These are phyloP conservation scores for Penicillium salamii DNA, from an alignment of 495 filamentous ascomycete genomes.

Conservation along the genomic window DNA sequence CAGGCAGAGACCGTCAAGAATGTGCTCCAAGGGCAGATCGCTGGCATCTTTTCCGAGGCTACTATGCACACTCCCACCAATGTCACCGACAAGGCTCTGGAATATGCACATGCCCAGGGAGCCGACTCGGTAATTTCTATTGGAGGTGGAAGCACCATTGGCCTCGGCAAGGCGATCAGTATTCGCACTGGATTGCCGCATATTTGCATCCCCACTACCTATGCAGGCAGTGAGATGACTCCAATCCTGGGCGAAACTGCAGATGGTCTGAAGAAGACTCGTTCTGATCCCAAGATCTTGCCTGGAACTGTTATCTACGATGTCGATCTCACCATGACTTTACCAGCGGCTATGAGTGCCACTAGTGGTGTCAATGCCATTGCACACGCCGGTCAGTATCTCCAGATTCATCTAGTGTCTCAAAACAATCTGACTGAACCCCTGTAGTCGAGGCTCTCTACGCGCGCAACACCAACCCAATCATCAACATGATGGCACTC, in stretches of 20 bases:
- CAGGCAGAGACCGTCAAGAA: slow-evolving; percentile 50
- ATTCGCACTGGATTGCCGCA: slow-evolving; percentile 62
- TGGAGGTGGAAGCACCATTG: slow-evolving; percentile 65
- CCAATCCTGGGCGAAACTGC: slow-evolving; percentile 66
- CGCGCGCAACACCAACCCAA: slow-evolving; percentile 58
- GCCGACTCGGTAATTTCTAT: slow-evolving; percentile 60
- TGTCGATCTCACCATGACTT: slow-evolving; percentile 63
- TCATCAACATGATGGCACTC: slow-evolving; percentile 55
- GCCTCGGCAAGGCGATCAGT: slow-evolving; percentile 64
- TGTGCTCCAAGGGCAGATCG: slow-evolving; percentile 49
- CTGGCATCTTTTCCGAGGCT: slow-evolving; percentile 59
- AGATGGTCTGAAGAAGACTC: slow-evolving; percentile 61
- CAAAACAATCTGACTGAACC: not conserved
- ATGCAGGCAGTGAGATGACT: slow-evolving; percentile 69
- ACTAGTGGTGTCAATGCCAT: slow-evolving; percentile 70
- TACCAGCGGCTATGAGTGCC: slow-evolving; percentile 57
- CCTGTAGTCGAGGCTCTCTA: slow-evolving; percentile 62
- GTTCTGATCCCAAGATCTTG: slow-evolving; percentile 62
- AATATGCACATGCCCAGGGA: slow-evolving; percentile 42
- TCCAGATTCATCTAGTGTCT: not conserved
- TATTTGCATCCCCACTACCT: slow-evolving; percentile 67
- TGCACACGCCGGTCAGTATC: slow-evolving; percentile 56
- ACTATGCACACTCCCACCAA: slow-evolving; percentile 68
- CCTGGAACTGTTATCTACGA: slow-evolving; percentile 68
- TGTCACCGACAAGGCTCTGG: slow-evolving; percentile 59